Evolutionary conservation across 2,329 filamentous ascomycete genomes (phyloP), one percentile per base, ranked within the genome.

Genomic region (Whalleya microplaca): DNA sequence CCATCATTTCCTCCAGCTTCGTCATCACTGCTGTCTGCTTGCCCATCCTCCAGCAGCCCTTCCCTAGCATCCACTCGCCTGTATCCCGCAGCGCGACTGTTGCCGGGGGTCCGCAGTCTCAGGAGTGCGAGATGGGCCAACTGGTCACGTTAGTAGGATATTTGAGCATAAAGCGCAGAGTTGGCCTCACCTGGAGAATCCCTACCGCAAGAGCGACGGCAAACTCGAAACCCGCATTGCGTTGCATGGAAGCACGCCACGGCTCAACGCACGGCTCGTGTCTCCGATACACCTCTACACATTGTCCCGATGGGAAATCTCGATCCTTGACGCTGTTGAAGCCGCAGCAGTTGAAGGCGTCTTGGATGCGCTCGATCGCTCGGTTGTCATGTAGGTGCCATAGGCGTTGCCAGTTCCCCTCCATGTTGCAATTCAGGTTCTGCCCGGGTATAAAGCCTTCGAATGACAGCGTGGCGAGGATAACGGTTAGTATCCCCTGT

Each of bases 281-380:
- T 27, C 84, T 75, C 0, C 76, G 75, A 61, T 78, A 85, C 3
- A 76, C 71, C 45, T 75, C 68, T 3, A 73, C 62, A 65, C 86
- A 88, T 53, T 51, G 57, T 40, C 48, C 49, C 1, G 51, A 59
- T 0, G 88, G 89, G 76, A 81, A 90, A 0, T 83, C 81, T 62
- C 81, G 83, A 65, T 92, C 87, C 27, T 68, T 71, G 23, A 84
- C 68, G 3, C 76, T 80, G 53, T 78, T 78, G 32, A 90, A 76
- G 0, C 89, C 89, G 63, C 89, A 92, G 73, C 89, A 92, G 7
- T 80, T 68, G 29, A 90, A 80, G 0, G 79, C 70, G 66, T 91
- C 85, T 66, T 92, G 89, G 48, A 92, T 87, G 1, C 73, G 71
- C 42, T 78, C 75, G 54, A 91, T 81, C 1, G 77, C 70, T 0